phyloP scores from a whole-genome alignment of 768 basidiomycete genomes.

The Phylloporus sp. region DNA sequence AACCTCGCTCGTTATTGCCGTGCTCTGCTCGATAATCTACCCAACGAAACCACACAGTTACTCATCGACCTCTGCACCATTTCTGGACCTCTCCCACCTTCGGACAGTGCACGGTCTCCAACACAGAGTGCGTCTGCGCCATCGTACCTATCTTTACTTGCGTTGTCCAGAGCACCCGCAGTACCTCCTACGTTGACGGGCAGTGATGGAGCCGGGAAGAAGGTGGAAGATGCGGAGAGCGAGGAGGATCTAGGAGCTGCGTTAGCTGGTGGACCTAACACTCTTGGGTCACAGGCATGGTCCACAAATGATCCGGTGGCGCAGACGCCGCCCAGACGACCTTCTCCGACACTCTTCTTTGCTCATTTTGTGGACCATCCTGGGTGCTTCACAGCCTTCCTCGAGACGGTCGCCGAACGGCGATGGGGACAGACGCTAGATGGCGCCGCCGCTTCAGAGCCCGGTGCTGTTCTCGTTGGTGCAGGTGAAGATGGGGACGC shows the following conservation, averaged over 20 bases:
- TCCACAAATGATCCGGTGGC: conserved; percentile 10
- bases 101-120: conserved; percentile 18
- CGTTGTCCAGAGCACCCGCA: conserved; percentile 56
- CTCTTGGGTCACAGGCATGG: conserved; percentile 4
- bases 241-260: conserved; percentile 18
- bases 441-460: conserved; percentile 16
- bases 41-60: conserved; percentile 85
- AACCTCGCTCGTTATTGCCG: conserved; percentile 87
- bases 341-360: conserved; percentile 86
- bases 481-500: conserved; percentile 40
- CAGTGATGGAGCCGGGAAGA: conserved; percentile 21
- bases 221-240: conserved; percentile 9
- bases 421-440: conserved; percentile 79
- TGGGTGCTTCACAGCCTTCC: conserved; percentile 75
- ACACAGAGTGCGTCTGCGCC: conserved; percentile 34
- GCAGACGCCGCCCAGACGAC: conserved; percentile 44
- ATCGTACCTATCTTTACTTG: conserved; percentile 79
- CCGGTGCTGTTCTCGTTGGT: conserved; percentile 7
- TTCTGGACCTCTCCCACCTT: conserved; percentile 42
- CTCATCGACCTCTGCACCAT: conserved; percentile 90
- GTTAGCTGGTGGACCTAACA: conserved; percentile 26
- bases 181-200: conserved; percentile 40
- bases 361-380: conserved; percentile 92
- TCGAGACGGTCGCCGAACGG: conserved; percentile 78
- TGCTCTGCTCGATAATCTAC: conserved; percentile 75